Evolutionary conservation across 2,329 filamentous ascomycete genomes (phyloP), one percentile per base, ranked within the genome.

Genomic region (Fusarium sp.): DNA sequence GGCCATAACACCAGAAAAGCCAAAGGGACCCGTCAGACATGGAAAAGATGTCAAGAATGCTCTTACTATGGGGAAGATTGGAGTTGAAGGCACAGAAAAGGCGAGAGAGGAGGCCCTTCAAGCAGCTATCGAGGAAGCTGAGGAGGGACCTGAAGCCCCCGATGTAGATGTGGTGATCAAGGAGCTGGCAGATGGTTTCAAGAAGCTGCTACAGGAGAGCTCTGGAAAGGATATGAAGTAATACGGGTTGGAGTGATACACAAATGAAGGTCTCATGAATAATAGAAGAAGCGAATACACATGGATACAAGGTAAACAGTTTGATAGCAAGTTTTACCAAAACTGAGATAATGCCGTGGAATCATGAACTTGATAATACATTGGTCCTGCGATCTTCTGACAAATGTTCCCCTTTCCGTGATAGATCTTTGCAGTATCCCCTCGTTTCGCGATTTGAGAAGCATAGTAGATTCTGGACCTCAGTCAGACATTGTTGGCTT

Each of bases 1-100:
- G 0, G 79, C 86, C 49, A 90, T 95, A 68, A 92, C 91, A 3
- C 92, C 93, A 0, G 85, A 83, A 0, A 84, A 82, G 3, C 79
- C 84, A 0, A 77, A 81, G 3, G 91, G 91, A 0, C 82, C 84
- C 3, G 79, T 91, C 1, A 84, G 92, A 1, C 78, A 71, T 12
- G 89, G 89, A 19, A 85, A 81, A 38, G 87, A 89, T 23, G 86
- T 89, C 33, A 86, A 83, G 77, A 79, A 81, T 44, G 69, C 77
- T 29, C 79, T 81, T 44, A 81, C 82, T 10, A 80, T 81, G 76
- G 85, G 85, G 10, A 88, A 86, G 76, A 81, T 80, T 2, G 82
- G 81, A 10, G 78, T 82, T 0, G 78, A 77, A 1, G 80, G 75
- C 14, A 77, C 62, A 9, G 77, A 74, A 33, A 76, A 78, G n/a